These are phyloP conservation scores for Nectriaceae sp. DNA, from an alignment of 2,329 filamentous ascomycete species.

Conservation along the genomic window DNA sequence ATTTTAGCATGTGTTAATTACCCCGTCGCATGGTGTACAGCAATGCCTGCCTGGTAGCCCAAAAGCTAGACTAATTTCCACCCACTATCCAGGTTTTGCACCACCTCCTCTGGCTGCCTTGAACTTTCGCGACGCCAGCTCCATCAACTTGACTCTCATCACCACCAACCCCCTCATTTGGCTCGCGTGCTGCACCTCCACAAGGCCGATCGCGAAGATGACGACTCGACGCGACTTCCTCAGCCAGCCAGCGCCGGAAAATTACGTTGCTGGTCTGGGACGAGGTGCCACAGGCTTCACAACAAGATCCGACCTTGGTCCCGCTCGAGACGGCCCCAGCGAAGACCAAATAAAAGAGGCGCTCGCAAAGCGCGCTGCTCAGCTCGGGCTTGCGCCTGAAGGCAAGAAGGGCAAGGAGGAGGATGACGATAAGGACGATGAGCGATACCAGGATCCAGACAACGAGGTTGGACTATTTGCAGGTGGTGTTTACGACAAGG, in stretches of 20 bases:
- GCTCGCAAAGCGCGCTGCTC: slow-evolving; percentile 87
- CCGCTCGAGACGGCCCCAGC: slow-evolving; percentile 90
- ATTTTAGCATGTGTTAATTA: background rate
- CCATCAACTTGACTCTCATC: background rate
- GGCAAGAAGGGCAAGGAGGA: slow-evolving; percentile 74
- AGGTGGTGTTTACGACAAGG: slow-evolving; percentile 92
- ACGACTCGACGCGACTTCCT: slow-evolving; percentile 78
- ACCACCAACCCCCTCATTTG: slow-evolving; percentile 2
- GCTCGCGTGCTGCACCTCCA: slow-evolving; percentile 12
- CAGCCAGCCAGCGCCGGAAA: slow-evolving; percentile 80
- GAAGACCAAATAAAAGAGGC: slow-evolving; percentile 99
- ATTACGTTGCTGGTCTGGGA: slow-evolving; percentile 94
- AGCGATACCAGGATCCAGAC: slow-evolving; percentile 91
- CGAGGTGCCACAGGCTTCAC: slow-evolving; percentile 98
- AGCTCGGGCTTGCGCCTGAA: slow-evolving; percentile 70
- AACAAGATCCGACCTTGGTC: slow-evolving; percentile 93
- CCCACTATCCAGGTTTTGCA: background rate
- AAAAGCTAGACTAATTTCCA: no score
- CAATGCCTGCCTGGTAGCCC: background rate
- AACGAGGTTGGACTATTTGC: slow-evolving; percentile 96
- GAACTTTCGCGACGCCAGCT: slow-evolving; percentile 2
- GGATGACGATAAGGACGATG: slow-evolving; percentile 73
- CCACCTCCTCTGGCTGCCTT: background rate
- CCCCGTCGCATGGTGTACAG: no score
- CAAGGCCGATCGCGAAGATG: slow-evolving; percentile 40